Percentiles rank a stretch among this genome's conserved stretches.
phyloP scores from a whole-genome alignment of 2,329 filamentous ascomycete species.

The Fusarium nanum region DNA sequence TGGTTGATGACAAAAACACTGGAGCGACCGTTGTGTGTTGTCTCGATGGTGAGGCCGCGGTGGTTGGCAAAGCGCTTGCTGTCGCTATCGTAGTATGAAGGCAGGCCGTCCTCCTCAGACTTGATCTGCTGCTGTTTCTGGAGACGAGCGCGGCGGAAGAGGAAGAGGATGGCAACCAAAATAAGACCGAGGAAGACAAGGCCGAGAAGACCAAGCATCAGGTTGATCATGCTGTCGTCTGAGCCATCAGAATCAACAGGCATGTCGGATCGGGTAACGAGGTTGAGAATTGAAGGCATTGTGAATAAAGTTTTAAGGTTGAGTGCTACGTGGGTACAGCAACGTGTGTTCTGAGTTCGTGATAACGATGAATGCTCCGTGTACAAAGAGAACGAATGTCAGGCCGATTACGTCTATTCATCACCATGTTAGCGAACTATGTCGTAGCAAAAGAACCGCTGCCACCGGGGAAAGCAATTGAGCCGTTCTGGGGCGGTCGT shows the following conservation, averaged over 20 bases:
- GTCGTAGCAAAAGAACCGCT: constrained; percentile 11
- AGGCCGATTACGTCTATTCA: constrained; percentile 36
- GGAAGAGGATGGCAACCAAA: constrained; percentile 74
- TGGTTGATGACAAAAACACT: constrained; percentile 83
- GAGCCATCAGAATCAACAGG: constrained; percentile 58
- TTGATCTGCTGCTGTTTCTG: constrained; percentile 59
- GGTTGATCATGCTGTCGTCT: constrained; percentile 73
- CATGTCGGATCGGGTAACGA: constrained; percentile 37
- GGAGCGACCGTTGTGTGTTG: constrained; percentile 65
- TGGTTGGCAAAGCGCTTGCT: constrained; percentile 63
- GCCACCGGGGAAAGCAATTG: constrained; percentile 22
- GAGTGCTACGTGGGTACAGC: constrained; percentile 22
- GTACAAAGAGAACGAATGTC: constrained; percentile 38
- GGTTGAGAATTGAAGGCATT: constrained; percentile 45
- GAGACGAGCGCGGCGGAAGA: constrained; percentile 74
- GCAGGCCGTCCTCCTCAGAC: constrained; percentile 63
- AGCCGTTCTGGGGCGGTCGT: constrained; percentile 11
- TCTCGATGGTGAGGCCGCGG: constrained; percentile 68
- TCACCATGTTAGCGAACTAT: constrained; percentile 38
- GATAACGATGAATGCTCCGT: constrained; percentile 36
- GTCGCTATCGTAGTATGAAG: constrained; percentile 74
- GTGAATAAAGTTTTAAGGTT: constrained; percentile 36
- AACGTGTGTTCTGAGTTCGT: constrained; percentile 30
- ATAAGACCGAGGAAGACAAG: constrained; percentile 79
- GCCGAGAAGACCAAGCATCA: constrained; percentile 82